Evolutionary conservation across 1,284 basidiomycete species (phyloP).

Genomic region (Cerioporus squamosus): DNA sequence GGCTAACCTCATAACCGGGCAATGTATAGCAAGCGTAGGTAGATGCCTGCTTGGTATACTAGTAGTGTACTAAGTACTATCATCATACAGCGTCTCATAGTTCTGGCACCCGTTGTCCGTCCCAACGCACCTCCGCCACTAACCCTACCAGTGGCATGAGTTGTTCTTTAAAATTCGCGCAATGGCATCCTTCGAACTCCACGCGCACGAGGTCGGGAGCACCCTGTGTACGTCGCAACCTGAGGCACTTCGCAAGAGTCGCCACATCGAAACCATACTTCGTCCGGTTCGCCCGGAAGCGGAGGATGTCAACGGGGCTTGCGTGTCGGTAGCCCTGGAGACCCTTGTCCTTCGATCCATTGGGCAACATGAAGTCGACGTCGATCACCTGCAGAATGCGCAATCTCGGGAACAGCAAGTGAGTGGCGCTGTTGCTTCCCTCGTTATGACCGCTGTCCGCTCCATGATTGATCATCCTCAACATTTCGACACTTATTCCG

Average conservation of each 20-base stretch:
- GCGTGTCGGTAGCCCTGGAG: background rate
- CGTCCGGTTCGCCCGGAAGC: background rate
- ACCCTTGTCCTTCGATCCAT: background rate
- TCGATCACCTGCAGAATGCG: background rate
- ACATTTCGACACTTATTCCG: background rate
- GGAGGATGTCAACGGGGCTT: background rate
- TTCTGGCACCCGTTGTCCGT: background rate
- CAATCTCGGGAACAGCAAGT: background rate
- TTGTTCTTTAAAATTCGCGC: background rate
- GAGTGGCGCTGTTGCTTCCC: background rate
- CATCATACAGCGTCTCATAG: background rate
- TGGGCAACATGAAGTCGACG: background rate
- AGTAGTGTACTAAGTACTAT: background rate
- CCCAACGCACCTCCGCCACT: background rate
- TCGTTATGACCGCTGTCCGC: background rate
- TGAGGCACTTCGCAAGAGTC: background rate
- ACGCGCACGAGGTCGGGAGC: background rate
- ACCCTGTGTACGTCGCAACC: background rate
- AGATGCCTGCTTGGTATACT: background rate
- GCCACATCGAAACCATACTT: slow-evolving; percentile 2
- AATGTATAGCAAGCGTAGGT: too few relatives aligned
- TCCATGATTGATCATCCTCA: background rate
- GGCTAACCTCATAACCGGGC: too few relatives aligned
- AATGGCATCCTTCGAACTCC: slow-evolving; percentile 1
- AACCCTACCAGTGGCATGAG: background rate